phyloP scores from a whole-genome alignment of 768 basidiomycete genomes.

The Xerocomellus amylosporus region DNA sequence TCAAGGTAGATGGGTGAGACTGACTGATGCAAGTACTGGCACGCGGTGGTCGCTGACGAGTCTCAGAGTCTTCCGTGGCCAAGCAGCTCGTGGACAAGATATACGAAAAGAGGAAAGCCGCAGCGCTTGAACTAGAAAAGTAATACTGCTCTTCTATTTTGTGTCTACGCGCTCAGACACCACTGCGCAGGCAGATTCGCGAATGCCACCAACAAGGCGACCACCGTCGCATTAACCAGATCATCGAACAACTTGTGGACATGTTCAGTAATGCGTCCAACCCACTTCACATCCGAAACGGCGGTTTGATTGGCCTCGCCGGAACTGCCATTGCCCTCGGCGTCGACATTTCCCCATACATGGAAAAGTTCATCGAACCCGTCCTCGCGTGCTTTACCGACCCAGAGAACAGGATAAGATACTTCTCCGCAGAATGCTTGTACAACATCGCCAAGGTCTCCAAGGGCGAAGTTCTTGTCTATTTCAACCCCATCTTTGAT shows the following conservation, averaged over 20 bases:
- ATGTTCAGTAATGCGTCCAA: conserved; percentile 86
- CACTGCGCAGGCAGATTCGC: conserved; percentile 65
- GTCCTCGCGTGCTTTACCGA: conserved; percentile 91
- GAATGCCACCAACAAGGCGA: conserved; percentile 84
- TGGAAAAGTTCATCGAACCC: conserved; percentile 89
- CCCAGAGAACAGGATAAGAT: conserved; percentile 90
- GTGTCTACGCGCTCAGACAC: conserved; percentile 10
- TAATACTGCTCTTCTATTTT: conserved; percentile 29
- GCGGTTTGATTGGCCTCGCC: conserved; percentile 93
- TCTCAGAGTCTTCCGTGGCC: conserved; percentile 64
- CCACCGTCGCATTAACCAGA: conserved; percentile 74
- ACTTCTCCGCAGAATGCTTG: conserved; percentile 96
- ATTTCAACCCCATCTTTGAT: conserved; percentile 98
- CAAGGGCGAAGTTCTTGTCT: conserved; percentile 93
- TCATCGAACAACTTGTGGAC: conserved; percentile 91
- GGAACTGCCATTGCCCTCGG: conserved; percentile 97
- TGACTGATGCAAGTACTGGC: neutral
- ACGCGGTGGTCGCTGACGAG: neutral
- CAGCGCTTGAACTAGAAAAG: conserved; percentile 96
- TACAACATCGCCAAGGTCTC: conserved; percentile 99
- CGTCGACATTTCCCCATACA: conserved; percentile 89
- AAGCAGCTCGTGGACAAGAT: conserved; percentile 89
- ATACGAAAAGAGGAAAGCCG: conserved; percentile 95
- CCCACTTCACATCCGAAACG: conserved; percentile 86
- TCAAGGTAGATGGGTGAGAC: conserved; percentile 19